Percentiles rank a stretch among this genome's conserved stretches.
Conservation (phyloP, 371 early-diverging fungal genomes). For the Entomophthora muscae region DNA sequence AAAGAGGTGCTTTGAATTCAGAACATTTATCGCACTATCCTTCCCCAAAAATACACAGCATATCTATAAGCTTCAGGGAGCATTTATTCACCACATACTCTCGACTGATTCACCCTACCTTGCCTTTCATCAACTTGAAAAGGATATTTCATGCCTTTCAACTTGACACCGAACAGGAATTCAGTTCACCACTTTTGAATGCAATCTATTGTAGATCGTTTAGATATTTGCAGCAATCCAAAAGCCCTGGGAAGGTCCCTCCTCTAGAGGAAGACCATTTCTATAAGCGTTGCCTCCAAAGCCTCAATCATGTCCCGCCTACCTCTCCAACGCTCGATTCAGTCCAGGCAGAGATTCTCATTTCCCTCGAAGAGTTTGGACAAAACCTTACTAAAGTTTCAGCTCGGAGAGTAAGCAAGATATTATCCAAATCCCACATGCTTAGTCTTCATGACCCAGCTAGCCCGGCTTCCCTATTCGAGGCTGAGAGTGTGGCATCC, state of each 20-base stretch:
- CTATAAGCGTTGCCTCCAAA: neutral
- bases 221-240: neutral
- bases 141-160: neutral
- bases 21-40: neutral
- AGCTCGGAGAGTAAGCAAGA: neutral
- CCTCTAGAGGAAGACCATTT: neutral
- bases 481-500: too few relatives aligned
- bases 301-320: too few relatives aligned
- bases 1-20: neutral
- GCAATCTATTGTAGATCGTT: neutral
- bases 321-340: too few relatives aligned
- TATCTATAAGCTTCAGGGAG: neutral
- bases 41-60: neutral
- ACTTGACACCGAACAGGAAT: neutral
- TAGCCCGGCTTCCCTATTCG: neutral
- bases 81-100: neutral
- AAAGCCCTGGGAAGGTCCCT: neutral
- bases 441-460: constrained; percentile 1
- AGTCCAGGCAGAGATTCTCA: neutral
- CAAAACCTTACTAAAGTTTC: neutral
- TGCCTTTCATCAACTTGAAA: neutral
- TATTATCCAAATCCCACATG: neutral
- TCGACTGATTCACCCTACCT: constrained; percentile 2
- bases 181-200: neutral
- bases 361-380: constrained; percentile 1